Evolutionary conservation across 192 early-diverging fungal genomes (phyloP), one percentile per base, ranked within the genome.

Genomic region (Gigaspora rosea): DNA sequence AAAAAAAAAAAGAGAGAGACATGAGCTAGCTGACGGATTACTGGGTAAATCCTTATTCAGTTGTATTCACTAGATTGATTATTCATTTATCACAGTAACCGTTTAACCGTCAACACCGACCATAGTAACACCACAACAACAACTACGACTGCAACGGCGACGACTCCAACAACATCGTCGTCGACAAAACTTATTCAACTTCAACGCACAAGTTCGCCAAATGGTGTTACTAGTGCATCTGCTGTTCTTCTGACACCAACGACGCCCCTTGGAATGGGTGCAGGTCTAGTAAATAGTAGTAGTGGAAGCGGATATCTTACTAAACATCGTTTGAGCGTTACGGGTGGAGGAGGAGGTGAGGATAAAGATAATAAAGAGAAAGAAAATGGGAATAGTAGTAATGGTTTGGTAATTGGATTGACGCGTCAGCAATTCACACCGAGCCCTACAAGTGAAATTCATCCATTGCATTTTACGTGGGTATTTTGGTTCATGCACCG

Each of bases 401-500:
- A 73, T 61, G 72, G 72, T 33, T 62, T 72, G 71, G 71, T 62
- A 57, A 47, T 73, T 59, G 71, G 56, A 18, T 54, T 76, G 36
- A 66, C 50, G 27, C 49, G 75, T 66, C 75, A 76, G 47, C 75
- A 76, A 27, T 76, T 56, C 52, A 76, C 52, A 66, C 75, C 75
- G 18, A 76, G 75, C 66, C 75, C 75, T 15, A 76, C 75, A n/a
- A 76, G 63, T 50, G 82, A 81, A 22, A 84, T 81, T 52, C 93
- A 94, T 64, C 89, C 92, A 54, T 85, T 97, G 75, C 90, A 87
- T 52, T 92, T 88, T 75, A 85, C 92, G 10, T 97, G 95, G 95
- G 91, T 94, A 35, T 95, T 95, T 83, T 97, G 93, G 93, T 96
- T 94, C 75, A 96, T 96, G 93, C 95, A 96, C 85, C 92, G 95